A percentile compares a stretch with the other conserved stretches of the same genome.
Conservation (phyloP, 1,284 basidiomycete genomes). For the Filobasidium uniguttulatum region DNA sequence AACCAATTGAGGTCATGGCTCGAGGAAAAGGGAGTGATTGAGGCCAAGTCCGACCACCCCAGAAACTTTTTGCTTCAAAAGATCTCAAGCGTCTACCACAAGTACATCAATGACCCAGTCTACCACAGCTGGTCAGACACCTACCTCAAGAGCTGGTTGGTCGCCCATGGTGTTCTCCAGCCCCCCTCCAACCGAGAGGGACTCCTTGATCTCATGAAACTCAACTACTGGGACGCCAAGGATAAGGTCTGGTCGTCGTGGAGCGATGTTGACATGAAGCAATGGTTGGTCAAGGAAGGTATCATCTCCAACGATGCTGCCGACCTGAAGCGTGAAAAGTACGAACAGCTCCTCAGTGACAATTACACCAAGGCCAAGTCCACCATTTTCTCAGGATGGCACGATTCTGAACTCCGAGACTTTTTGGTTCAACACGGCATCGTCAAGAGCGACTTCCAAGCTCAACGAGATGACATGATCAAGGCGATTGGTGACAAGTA, state of each 20-base stretch:
- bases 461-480: constrained; percentile 50
- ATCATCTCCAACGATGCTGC: constrained; percentile 43
- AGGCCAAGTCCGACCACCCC: constrained; percentile 49
- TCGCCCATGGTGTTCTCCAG: constrained; percentile 56
- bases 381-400: constrained; percentile 59
- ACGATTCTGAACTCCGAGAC: constrained; percentile 56
- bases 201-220: constrained; percentile 55
- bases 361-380: constrained; percentile 60
- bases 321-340: constrained; percentile 57
- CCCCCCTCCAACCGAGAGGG: constrained; percentile 51
- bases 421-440: constrained; percentile 68
- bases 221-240: constrained; percentile 57
- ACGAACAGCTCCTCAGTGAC: constrained; percentile 57
- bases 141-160: constrained; percentile 74
- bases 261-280: constrained; percentile 39
- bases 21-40: constrained; percentile 56
- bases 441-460: constrained; percentile 51
- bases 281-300: constrained; percentile 40
- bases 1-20: constrained; percentile 55
- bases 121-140: constrained; percentile 77
- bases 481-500: constrained; percentile 28
- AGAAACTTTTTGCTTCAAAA: constrained; percentile 54
- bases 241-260: constrained; percentile 56
- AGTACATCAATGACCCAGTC: constrained; percentile 46
- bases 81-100: constrained; percentile 54